Conservation (phyloP, 2,329 filamentous ascomycete species). For the Penicillium sumatraense region DNA sequence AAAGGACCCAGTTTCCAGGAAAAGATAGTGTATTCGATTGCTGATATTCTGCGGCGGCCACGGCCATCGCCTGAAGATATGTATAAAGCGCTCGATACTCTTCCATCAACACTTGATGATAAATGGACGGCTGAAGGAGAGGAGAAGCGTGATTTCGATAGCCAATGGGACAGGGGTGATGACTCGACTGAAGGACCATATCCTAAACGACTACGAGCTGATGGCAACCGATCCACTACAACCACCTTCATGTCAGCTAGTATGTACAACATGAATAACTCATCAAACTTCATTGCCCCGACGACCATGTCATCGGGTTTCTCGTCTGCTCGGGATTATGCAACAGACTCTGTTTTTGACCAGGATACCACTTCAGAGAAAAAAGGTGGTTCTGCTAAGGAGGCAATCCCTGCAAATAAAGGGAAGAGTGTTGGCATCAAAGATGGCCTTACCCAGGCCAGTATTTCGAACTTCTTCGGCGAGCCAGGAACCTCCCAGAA, state of each 20-base stretch:
- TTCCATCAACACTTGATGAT: conserved; percentile 65
- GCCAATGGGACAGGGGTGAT: conserved; percentile 42
- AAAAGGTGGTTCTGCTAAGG: conserved; percentile 26
- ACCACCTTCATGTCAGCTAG: conserved; percentile 47
- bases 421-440: conserved; percentile 22
- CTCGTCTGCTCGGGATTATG: conserved; percentile 64
- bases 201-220: conserved; percentile 34
- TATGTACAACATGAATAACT: conserved; percentile 66
- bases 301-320: conserved; percentile 60
- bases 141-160: conserved; percentile 41
- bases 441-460: conserved; percentile 54
- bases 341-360: conserved; percentile 37
- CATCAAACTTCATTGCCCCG: conserved; percentile 39
- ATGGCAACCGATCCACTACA: conserved; percentile 27
- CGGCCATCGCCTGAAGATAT: conserved; percentile 63
- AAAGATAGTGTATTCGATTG: conserved; percentile 66
- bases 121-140: conserved; percentile 69
- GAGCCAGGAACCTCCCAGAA: conserved; percentile 27
- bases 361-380: conserved; percentile 20
- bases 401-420: conserved; percentile 26
- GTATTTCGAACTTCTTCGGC: conserved; percentile 58
- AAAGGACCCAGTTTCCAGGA: conserved; percentile 73
- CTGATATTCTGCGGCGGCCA: conserved; percentile 69
- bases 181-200: conserved; percentile 26
- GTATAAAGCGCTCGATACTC: conserved; percentile 48